A percentile compares a stretch with the other conserved stretches of the same genome.
Conservation (phyloP, 768 basidiomycete genomes). For the Jaapia argillacea region DNA sequence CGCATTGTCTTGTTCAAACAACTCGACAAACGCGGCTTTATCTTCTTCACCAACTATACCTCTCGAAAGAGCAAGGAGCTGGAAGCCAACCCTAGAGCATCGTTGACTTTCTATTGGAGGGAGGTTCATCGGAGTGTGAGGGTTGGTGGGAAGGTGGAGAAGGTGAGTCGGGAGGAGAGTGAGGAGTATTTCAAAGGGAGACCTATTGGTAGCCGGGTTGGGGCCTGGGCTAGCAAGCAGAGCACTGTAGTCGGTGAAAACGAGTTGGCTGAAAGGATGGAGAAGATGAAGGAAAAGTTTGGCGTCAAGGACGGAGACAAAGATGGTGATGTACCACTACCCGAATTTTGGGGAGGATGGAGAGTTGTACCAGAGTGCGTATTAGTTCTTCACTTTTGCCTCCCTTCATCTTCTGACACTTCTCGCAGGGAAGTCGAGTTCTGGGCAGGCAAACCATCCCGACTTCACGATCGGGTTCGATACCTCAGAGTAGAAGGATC, state of each 20-base stretch:
- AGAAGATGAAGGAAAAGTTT: constrained; percentile 50
- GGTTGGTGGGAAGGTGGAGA: constrained; percentile 80
- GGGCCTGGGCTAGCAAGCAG: constrained; percentile 93
- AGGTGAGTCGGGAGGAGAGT: constrained; percentile 60
- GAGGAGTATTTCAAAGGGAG: constrained; percentile 76
- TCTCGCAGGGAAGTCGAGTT: constrained; percentile 79
- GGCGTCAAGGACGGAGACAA: constrained; percentile 28
- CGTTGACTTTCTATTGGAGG: constrained; percentile 86
- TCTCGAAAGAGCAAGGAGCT: constrained; percentile 89
- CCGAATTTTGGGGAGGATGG: constrained; percentile 97
- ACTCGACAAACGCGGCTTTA: constrained; percentile 81
- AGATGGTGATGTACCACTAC: constrained; percentile 54
- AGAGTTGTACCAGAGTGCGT: constrained; percentile 83
- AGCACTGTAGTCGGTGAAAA: constrained; percentile 70
- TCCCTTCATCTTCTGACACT: constrained; percentile 3
- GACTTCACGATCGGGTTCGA: constrained; percentile 83
- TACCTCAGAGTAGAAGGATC: constrained; percentile 50
- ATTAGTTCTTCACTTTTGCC: background rate
- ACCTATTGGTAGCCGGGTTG: constrained; percentile 76
- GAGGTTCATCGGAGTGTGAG: constrained; percentile 76
- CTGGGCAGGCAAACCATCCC: constrained; percentile 94
- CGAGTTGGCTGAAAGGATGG: constrained; percentile 51
- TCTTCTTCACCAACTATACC: constrained; percentile 96
- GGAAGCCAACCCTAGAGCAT: constrained; percentile 63
- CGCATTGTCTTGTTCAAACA: constrained; percentile 90